A percentile compares a stretch with the other conserved stretches of the same genome.
Evolutionary conservation across 805 yeast species (phyloP).

Genomic region (Groenewaldozyma tartarivorans): DNA sequence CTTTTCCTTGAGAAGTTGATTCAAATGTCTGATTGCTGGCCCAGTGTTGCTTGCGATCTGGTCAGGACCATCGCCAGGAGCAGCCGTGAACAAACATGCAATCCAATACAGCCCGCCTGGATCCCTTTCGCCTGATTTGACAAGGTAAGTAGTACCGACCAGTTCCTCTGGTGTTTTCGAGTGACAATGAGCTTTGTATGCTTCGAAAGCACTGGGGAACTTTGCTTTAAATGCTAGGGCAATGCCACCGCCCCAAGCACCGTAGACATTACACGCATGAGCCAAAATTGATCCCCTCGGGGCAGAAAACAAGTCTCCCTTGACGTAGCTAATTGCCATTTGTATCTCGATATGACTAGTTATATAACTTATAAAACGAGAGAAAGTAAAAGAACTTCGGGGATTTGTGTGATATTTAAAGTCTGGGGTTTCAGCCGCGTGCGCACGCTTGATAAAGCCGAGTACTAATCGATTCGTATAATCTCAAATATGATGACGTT

Average conservation of each 20-base stretch:
- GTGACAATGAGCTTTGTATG: constrained; percentile 39
- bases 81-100: constrained; percentile 70
- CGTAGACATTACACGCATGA: constrained; percentile 74
- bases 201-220: constrained; percentile 48
- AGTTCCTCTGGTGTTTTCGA: constrained; percentile 25
- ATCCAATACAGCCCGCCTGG: constrained; percentile 26
- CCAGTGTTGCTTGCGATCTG: constrained; percentile 45
- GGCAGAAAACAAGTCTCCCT: constrained; percentile 48
- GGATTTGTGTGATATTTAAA: no score
- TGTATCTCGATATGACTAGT: no score
- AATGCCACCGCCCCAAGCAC: constrained; percentile 81
- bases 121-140: constrained; percentile 26
- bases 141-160: constrained; percentile 47
- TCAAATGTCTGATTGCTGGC: constrained; percentile 39
- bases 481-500: no score
- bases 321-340: constrained; percentile 30
- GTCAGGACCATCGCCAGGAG: constrained; percentile 33
- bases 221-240: constrained; percentile 46
- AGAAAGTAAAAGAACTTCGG: no score
- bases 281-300: constrained; percentile 42
- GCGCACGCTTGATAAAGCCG: no score
- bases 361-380: no score
- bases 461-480: no score
- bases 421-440: no score
- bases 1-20: constrained; percentile 27